phyloP scores from a whole-genome alignment of 768 basidiomycete genomes.

The Dioszegia crocea region DNA sequence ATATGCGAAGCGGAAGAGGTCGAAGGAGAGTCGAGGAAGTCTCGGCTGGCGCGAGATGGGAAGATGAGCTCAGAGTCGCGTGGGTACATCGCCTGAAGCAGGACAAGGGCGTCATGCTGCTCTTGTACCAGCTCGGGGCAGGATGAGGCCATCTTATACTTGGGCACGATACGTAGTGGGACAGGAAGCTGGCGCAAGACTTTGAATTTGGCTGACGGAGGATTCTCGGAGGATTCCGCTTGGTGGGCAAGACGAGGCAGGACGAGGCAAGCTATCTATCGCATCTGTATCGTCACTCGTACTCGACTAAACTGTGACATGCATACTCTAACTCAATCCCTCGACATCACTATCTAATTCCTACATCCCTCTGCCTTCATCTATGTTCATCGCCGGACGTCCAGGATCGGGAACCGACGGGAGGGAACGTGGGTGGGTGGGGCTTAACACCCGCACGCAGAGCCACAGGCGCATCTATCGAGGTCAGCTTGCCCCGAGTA shows the following conservation, averaged over 20 bases:
- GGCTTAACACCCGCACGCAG: background rate
- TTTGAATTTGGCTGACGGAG: background rate
- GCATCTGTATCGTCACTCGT: too few species aligned
- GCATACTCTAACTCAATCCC: background rate
- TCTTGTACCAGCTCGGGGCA: background rate
- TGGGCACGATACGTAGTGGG: too few species aligned
- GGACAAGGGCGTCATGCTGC: conserved; percentile 28
- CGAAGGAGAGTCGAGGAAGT: background rate
- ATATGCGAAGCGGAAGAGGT: background rate
- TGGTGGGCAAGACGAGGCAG: too few species aligned
- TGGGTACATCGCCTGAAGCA: conserved; percentile 42
- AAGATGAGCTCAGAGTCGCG: conserved; percentile 30
- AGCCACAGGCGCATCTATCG: background rate
- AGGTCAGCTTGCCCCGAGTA: background rate
- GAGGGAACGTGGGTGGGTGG: background rate
- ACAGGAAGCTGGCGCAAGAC: too few species aligned
- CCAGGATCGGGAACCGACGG: background rate
- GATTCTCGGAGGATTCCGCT: background rate
- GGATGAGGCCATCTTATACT: too few species aligned
- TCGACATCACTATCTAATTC: background rate
- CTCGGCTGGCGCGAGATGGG: background rate
- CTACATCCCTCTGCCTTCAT: background rate
- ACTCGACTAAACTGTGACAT: background rate
- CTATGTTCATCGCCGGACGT: background rate
- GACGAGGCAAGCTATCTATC: too few species aligned